Evolutionary conservation across 345 rosid genomes (phyloP).

Genomic region (Gossypium rotundifolium): DNA sequence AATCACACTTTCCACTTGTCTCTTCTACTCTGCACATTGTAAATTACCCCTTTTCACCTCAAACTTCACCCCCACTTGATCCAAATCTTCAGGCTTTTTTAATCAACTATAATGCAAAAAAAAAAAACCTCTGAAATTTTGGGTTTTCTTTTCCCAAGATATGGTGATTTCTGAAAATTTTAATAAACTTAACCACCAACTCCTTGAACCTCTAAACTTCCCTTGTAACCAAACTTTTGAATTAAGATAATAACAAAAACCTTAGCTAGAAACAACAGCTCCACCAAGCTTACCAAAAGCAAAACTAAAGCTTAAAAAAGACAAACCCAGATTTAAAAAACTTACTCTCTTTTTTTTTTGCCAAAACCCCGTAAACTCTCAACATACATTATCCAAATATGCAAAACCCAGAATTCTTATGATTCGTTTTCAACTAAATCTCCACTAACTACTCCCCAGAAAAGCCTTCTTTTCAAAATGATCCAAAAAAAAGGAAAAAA

Average conservation of each 20-base stretch:
- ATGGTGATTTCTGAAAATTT: conserved; percentile 16
- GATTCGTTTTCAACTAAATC: conserved; percentile 12
- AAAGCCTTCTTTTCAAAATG: background rate
- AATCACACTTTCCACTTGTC: conserved; percentile 28
- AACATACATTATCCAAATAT: conserved; percentile 12
- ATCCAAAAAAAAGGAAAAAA: background rate
- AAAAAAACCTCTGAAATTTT: conserved; percentile 3
- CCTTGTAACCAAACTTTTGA: conserved; percentile 20
- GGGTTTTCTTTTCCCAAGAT: conserved; percentile 12
- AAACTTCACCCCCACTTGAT: conserved; percentile 8
- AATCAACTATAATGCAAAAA: conserved; percentile 9
- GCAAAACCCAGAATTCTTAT: conserved; percentile 22
- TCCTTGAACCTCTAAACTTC: conserved; percentile 18
- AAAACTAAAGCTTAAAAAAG: background rate
- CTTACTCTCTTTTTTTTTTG: background rate
- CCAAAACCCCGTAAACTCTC: conserved; percentile 5
- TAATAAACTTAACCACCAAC: conserved; percentile 15
- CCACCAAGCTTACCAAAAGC: conserved; percentile 12
- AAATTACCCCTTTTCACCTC: conserved; percentile 9
- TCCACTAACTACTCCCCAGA: background rate
- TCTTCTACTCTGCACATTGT: conserved; percentile 44
- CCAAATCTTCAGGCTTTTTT: conserved; percentile 3
- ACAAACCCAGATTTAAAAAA: background rate
- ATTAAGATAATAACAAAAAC: conserved; percentile 18
- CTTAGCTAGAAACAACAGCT: conserved; percentile 12